Percentiles rank a stretch among this genome's conserved stretches.
Evolutionary conservation across 2,329 filamentous ascomycete genomes (phyloP).

Genomic region (Ceratocystis eucalypticola): DNA sequence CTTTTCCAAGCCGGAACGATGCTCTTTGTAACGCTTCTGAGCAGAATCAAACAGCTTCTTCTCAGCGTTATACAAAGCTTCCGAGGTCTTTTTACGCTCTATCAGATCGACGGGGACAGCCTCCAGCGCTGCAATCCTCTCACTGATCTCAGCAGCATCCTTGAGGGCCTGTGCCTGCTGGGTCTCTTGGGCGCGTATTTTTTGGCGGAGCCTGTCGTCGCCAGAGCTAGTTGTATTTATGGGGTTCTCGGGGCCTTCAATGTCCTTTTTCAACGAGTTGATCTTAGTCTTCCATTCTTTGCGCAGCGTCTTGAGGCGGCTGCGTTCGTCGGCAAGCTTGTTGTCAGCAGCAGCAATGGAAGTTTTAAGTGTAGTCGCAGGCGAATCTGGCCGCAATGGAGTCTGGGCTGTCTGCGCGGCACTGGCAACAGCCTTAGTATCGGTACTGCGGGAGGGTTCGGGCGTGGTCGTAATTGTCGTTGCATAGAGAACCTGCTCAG

Average conservation of each 20-base stretch:
- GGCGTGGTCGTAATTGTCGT: constrained; percentile 55
- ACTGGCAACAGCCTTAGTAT: constrained; percentile 23
- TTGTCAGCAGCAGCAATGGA: constrained; percentile 60
- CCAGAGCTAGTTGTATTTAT: constrained; percentile 56
- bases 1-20: constrained; percentile 48
- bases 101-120: constrained; percentile 50
- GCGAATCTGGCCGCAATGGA: constrained; percentile 58
- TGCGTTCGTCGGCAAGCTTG: constrained; percentile 55
- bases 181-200: constrained; percentile 60
- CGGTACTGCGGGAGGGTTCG: constrained; percentile 30
- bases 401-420: constrained; percentile 33
- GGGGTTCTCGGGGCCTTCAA: constrained; percentile 52
- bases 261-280: constrained; percentile 56
- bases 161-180: constrained; percentile 53
- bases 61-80: constrained; percentile 40
- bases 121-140: constrained; percentile 35
- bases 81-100: constrained; percentile 41
- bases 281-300: constrained; percentile 62
- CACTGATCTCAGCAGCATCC: constrained; percentile 40
- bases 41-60: constrained; percentile 47
- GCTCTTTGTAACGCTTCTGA: constrained; percentile 39
- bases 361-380: constrained; percentile 60
- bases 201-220: constrained; percentile 63
- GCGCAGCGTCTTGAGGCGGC: constrained; percentile 53
- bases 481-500: constrained; percentile 53